Base-by-base conservation (phyloP, 441 rosid genomes). In the Metrosideros polymorpha region DNA sequence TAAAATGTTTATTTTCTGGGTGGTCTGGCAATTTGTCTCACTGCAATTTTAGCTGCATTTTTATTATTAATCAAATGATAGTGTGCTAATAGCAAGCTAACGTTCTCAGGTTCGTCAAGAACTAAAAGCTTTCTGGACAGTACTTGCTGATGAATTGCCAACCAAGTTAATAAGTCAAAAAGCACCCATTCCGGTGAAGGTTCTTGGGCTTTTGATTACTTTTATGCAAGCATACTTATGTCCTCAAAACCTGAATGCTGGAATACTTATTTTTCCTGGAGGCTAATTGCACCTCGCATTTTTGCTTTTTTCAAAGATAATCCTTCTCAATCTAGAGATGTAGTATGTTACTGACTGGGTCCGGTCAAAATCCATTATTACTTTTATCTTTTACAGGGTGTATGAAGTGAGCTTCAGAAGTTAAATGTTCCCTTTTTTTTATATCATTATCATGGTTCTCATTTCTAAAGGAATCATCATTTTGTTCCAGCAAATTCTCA, bases 141-240 rank as follows among this genome's bases (percentile, higher is more conserved):
- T 89, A 85, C 98, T 98, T 85, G 89, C 94, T 79, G 96, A 95
- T 87, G 94, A 93, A 89, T 83, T 96, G 87, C 95, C 98, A n/a
- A 55, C 88, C 82, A 90, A 91, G 87, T 89, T 95, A 89, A 92
- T 93, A 24, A 87, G 90, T 91, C 93, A 92, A 88, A 96, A 86
- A 84, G 83, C 93, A 85, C 94, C 93, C 87, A 89, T 87, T 84
- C 85, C 89, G 84, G 97, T 95, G 86, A 83, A 86, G 86, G 83
- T 82, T 86, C 88, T 84, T 87, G 52, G 54, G 56, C 87, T 87
- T 42, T 82, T 39, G 76, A 86, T 15, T 52, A 55, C 61, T 83
- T 47, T 47, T 84, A 13, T 82, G 49, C 29, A 63, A 57, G 24
- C 85, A 84, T n/a, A 45, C 57, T 83, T 53, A 43, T 75, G 66